Conservation (phyloP, 306 rosid genomes). For the Delonix regia region DNA sequence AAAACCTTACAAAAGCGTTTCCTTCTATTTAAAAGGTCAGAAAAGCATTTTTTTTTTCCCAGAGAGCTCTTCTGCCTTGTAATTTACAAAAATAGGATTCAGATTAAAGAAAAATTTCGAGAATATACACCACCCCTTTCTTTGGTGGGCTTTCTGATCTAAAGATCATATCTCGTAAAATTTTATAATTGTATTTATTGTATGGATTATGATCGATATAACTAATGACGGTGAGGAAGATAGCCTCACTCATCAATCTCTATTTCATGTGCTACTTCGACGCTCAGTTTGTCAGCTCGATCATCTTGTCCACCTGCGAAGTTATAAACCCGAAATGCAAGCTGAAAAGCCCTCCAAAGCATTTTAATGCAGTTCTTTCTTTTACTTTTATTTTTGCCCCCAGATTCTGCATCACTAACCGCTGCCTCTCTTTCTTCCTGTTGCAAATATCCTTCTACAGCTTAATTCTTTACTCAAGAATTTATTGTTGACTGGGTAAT, state of each 20-base stretch:
- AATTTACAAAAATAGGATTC: neutral
- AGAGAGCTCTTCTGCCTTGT: neutral
- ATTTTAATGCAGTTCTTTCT: constrained; percentile 23
- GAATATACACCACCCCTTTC: neutral
- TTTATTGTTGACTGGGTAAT: neutral
- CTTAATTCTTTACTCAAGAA: neutral
- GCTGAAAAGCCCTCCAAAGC: constrained; percentile 53
- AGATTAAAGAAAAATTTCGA: neutral
- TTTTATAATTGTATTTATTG: neutral
- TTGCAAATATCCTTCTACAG: neutral
- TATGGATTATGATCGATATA: neutral
- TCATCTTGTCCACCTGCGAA: constrained; percentile 60
- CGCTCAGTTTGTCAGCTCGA: constrained; percentile 43
- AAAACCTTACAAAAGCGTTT: neutral
- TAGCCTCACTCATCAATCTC: constrained; percentile 29
- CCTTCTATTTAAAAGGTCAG: neutral
- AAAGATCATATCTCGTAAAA: too few relatives aligned
- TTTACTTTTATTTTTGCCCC: neutral
- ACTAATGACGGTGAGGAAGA: neutral
- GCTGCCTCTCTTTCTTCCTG: constrained; percentile 37
- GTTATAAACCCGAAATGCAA: constrained; percentile 52
- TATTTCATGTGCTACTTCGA: constrained; percentile 43
- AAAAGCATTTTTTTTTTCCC: neutral
- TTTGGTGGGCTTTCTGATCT: neutral
- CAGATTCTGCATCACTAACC: neutral